These are phyloP conservation scores for Boeremia exigua DNA, from an alignment of 2,329 filamentous ascomycete genomes.

Conservation along the genomic window DNA sequence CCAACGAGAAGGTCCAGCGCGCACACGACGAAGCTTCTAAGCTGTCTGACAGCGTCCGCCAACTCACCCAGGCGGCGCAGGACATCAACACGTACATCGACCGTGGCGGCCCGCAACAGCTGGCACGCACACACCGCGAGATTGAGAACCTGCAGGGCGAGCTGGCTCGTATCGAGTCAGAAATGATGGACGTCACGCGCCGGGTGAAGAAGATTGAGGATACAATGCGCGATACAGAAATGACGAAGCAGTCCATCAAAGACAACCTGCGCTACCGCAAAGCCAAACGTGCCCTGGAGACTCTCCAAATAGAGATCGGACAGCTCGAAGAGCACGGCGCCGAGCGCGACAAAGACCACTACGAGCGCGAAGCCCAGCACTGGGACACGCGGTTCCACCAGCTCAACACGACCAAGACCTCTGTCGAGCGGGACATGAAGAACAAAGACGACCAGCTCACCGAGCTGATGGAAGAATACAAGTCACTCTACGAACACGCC, in stretches of 20 bases:
- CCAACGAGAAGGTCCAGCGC: constrained; percentile 74
- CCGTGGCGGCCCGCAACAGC: constrained; percentile 73
- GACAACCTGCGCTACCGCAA: constrained; percentile 90
- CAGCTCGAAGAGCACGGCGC: constrained; percentile 81
- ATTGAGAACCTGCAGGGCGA: constrained; percentile 71
- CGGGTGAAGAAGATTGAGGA: constrained; percentile 79
- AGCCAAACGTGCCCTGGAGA: constrained; percentile 71
- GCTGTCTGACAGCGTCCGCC: constrained; percentile 75
- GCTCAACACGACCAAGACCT: constrained; percentile 74
- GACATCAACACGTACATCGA: constrained; percentile 83
- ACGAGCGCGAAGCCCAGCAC: constrained; percentile 70
- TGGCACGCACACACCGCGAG: constrained; percentile 72
- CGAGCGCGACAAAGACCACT: constrained; percentile 78
- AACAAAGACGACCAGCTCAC: constrained; percentile 82
- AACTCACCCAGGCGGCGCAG: constrained; percentile 75
- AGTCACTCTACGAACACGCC: constrained; percentile 85
- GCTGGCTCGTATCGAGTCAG: constrained; percentile 69
- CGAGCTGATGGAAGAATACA: constrained; percentile 77
- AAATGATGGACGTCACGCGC: constrained; percentile 70
- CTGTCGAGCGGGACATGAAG: constrained; percentile 78
- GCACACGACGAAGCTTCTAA: constrained; percentile 73
- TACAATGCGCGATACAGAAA: constrained; percentile 78
- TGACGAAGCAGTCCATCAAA: constrained; percentile 82
- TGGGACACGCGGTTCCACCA: constrained; percentile 73
- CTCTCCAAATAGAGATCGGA: constrained; percentile 71